Evolutionary conservation across 257 asterid genomes (phyloP).

Genomic region (Verbascum thapsus): DNA sequence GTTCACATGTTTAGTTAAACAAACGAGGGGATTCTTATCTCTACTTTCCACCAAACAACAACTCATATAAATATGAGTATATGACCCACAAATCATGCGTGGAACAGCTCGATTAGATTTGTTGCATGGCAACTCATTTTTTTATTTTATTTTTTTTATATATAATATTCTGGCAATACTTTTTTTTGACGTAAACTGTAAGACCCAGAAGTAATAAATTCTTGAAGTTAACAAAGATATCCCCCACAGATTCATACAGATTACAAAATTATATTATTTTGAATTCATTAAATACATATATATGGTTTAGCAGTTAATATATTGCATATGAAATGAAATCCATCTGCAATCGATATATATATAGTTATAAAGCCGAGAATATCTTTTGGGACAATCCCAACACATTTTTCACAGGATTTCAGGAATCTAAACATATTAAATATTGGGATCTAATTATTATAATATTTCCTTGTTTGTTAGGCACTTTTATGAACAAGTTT

Average conservation of each 20-base stretch:
- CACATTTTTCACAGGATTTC: constrained; percentile 28
- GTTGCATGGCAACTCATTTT: constrained; percentile 40
- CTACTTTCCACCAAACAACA: constrained; percentile 52
- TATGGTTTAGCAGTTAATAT: constrained; percentile 12
- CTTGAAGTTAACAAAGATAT: constrained; percentile 35
- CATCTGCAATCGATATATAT: constrained; percentile 28
- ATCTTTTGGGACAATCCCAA: constrained; percentile 37
- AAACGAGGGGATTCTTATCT: constrained; percentile 28
- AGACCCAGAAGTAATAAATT: constrained; percentile 24
- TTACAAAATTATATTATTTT: neutral
- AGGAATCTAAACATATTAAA: constrained; percentile 27
- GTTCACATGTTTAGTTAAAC: constrained; percentile 35
- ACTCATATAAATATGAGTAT: constrained; percentile 46
- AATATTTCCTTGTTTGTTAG: constrained; percentile 9
- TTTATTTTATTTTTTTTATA: neutral
- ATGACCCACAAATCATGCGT: constrained; percentile 58
- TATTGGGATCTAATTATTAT: constrained; percentile 24
- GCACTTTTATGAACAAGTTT: neutral
- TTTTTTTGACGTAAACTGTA: constrained; percentile 19
- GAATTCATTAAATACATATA: constrained; percentile 4
- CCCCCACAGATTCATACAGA: constrained; percentile 7
- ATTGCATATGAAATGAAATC: constrained; percentile 30
- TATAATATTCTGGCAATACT: neutral
- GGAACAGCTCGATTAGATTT: constrained; percentile 49
- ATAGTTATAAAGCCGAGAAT: constrained; percentile 33